phyloP scores from a whole-genome alignment of 202 grass and related monocot species.

The Carex sylvatica region DNA sequence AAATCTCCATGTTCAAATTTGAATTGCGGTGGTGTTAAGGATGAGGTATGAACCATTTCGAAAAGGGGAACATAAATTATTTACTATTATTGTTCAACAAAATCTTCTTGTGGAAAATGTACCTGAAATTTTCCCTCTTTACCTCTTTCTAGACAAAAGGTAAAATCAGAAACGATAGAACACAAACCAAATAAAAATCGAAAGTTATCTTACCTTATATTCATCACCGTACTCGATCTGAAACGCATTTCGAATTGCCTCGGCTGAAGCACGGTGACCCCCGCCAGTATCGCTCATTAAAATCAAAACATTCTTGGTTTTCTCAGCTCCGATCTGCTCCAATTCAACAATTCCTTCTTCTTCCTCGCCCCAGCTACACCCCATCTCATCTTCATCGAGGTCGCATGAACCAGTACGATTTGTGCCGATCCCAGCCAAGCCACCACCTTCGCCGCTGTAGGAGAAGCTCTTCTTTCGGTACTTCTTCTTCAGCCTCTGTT shows the following conservation, averaged over 20 bases:
- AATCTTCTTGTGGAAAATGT: slow-evolving; percentile 3
- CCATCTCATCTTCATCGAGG: slow-evolving; percentile 59
- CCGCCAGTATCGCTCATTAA: slow-evolving; percentile 96
- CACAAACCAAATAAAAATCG: background rate
- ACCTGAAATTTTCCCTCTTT: background rate
- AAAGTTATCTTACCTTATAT: slow-evolving; percentile 54
- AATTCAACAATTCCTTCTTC: slow-evolving; percentile 94
- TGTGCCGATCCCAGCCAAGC: slow-evolving; percentile 16
- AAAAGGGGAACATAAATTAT: background rate
- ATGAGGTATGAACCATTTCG: background rate
- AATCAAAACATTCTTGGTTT: slow-evolving; percentile 88
- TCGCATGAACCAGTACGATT: slow-evolving; percentile 22
- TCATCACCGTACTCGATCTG: slow-evolving; percentile 87
- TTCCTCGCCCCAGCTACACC: slow-evolving; percentile 77
- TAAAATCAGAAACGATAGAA: background rate
- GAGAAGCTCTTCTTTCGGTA: slow-evolving; percentile 58
- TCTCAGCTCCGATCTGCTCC: slow-evolving; percentile 78
- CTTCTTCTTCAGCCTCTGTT: slow-evolving; percentile 49
- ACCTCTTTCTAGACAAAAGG: background rate
- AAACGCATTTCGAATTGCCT: slow-evolving; percentile 91
- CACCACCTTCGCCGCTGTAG: slow-evolving; percentile 51
- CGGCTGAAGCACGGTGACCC: slow-evolving; percentile 78
- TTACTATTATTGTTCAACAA: background rate
- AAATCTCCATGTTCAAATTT: background rate
- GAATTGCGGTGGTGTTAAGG: background rate